Percentiles rank a stretch among this genome's conserved stretches.
Evolutionary conservation across 2,329 filamentous ascomycete genomes (phyloP).

Genomic region (Celoporthe dispersa): DNA sequence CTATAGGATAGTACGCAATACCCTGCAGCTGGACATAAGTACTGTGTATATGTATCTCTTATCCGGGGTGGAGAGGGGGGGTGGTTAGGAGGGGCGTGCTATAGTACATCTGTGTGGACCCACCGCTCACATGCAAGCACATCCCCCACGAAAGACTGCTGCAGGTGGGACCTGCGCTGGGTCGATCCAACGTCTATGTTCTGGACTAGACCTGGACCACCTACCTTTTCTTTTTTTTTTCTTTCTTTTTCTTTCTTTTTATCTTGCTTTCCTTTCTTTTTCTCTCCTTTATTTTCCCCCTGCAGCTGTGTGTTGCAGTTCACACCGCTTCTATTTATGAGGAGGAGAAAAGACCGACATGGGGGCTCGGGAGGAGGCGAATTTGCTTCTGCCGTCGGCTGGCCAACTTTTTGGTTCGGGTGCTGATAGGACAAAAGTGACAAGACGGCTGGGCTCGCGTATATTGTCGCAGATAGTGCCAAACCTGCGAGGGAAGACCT

Average conservation of each 20-base stretch:
- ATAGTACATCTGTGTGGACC: constrained; percentile 1
- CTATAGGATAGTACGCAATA: neutral
- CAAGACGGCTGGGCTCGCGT: neutral
- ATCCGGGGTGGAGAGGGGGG: neutral
- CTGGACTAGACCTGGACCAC: neutral
- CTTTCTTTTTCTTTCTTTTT: neutral
- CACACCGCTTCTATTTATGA: neutral
- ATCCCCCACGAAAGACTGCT: constrained; percentile 18
- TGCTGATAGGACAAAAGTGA: neutral
- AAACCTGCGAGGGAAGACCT: neutral
- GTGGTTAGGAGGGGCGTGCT: neutral
- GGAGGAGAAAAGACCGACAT: neutral
- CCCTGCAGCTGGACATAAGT: neutral
- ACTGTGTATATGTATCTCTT: neutral
- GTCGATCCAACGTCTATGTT: neutral
- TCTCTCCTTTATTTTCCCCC: too few relatives aligned
- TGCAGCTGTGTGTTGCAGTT: neutral
- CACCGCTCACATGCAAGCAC: constrained; percentile 16
- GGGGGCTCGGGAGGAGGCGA: neutral
- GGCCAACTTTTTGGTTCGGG: too few relatives aligned
- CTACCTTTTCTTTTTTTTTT: neutral
- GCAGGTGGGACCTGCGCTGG: constrained; percentile 5
- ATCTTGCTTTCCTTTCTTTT: neutral
- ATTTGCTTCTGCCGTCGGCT: neutral
- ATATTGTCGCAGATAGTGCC: neutral